Evolutionary conservation across 768 basidiomycete genomes (phyloP).

Genomic region (Favolaschia claudopus): DNA sequence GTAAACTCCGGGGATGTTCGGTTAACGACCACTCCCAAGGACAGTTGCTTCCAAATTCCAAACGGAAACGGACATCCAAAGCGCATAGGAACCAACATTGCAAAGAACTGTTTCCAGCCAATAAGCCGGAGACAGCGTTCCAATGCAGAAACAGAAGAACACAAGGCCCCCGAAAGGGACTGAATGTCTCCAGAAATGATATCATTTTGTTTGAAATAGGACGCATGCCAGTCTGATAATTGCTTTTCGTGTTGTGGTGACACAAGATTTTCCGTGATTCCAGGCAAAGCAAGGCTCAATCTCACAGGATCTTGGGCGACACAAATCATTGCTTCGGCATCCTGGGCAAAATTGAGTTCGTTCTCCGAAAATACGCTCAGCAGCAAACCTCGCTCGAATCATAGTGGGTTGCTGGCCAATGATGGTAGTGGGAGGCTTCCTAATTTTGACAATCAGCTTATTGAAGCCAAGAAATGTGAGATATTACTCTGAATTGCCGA

Average conservation of each 20-base stretch:
- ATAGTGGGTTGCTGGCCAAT: not conserved
- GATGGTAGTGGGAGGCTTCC: not conserved
- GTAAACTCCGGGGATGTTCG: not conserved
- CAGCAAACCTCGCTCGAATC: too few relatives aligned
- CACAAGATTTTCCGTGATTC: not conserved
- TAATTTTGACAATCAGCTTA: not conserved
- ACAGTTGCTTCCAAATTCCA: not conserved
- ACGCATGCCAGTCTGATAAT: not conserved
- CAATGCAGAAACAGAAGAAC: not conserved
- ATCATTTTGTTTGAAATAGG: not conserved
- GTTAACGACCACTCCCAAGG: not conserved
- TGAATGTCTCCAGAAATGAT: not conserved
- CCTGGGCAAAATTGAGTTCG: not conserved
- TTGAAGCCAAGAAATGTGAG: not conserved
- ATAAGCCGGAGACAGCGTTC: not conserved
- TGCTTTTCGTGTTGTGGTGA: not conserved
- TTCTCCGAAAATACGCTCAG: too few relatives aligned
- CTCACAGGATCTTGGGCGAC: not conserved
- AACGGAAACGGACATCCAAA: not conserved
- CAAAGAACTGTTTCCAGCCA: not conserved
- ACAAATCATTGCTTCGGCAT: not conserved
- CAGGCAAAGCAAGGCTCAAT: not conserved
- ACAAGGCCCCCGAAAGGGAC: not conserved
- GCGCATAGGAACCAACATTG: not conserved
- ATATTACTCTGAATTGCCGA: constrained; percentile 1